Evolutionary conservation across 345 rosid genomes (phyloP), one percentile per base, ranked within the genome.

Genomic region (Euphorbia pulcherrima): DNA sequence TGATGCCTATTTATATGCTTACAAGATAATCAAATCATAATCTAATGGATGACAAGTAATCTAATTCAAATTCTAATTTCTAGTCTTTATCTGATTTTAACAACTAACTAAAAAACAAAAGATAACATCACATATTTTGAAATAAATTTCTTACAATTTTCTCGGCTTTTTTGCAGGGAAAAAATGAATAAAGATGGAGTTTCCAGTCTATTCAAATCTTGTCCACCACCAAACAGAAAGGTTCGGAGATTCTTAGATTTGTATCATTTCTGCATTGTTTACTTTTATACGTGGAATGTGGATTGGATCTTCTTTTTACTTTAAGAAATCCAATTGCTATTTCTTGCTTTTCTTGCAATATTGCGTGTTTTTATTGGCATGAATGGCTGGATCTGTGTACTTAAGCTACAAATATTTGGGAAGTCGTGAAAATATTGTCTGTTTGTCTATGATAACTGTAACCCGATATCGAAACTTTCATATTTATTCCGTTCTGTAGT

Each of bases 151-250:
- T n/a, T n/a, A n/a, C n/a, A n/a, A n/a, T 28, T 21, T 54, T 26
- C n/a, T 66, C 7, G 59, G 62, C 21, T 55, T 59, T 47, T 58
- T 52, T 65, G 40, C n/a, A 85, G 86, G 75, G 65, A 69, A 23
- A 54, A 68, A 68, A 50, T 27, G 55, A 71, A 68, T 55, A 75
- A 59, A 39, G 77, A 26, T 35, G 69, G 58, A 56, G 78, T 24
- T 72, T 14, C 28, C 12, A 21, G 6, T 66, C 65, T n/a, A 56
- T 14, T 65, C 64, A 83, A 73, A 61, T 59, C 84, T 24, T 44
- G 35, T 37, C 67, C 67, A 16, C 33, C 16, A 51, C 71, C 74
- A 55, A 64, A 55, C 21, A 75, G 65, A 68, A 87, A 82, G 87
- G 88, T 86, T 17, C 29, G 68, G 21, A 33, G n/a, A 60, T 20